Evolutionary conservation across 2,329 filamentous ascomycete genomes (phyloP), one percentile per base, ranked within the genome.

Genomic region (Ceratocystis variospora): DNA sequence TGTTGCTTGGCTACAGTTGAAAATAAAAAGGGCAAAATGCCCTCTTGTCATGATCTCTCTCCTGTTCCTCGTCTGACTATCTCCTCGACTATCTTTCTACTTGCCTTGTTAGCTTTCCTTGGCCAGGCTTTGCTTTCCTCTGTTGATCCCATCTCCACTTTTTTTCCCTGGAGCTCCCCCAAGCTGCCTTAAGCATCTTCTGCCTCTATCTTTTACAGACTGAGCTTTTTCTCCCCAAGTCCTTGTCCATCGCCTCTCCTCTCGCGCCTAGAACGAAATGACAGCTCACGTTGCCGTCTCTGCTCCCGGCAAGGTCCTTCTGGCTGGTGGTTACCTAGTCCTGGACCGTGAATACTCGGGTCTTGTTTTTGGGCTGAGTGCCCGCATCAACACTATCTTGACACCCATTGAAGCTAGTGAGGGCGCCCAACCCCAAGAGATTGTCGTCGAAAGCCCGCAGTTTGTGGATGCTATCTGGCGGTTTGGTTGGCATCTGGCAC

Each of bases 291-390:
- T 57, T 57, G 87, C 86, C 73, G 84, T 96, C 70, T 97, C 94
- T 69, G 93, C 94, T 25, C 94, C 94, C 19, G 94, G 94, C 71
- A 99, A 99, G 79, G 94, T 99, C 68, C 83, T 99, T 70, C 83
- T 97, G 65, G 90, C 93, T 3, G 94, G 94, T 69, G 94, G 94
- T 69, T 99, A 97, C 76, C 85, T 97, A 59, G 93, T 96, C 25
- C 86, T 99, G 59, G 93, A 97, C 78, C 85, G 89, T 68, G 80
- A 83, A 68, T 91, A 96, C 76, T 94, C 88, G 2, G 93, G 87
- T 33, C 77, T 90, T 65, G 82, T 90, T 68, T 82, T 87, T 72
- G 85, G 85, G 37, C 81, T 89, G 66, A 83, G 83, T 72, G 84
- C 86, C 57, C 79, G 86, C 69, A 86, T 89, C 77, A 86, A 86